phyloP scores from a whole-genome alignment of 306 rosid species.

The Erythrophleum fordii region DNA sequence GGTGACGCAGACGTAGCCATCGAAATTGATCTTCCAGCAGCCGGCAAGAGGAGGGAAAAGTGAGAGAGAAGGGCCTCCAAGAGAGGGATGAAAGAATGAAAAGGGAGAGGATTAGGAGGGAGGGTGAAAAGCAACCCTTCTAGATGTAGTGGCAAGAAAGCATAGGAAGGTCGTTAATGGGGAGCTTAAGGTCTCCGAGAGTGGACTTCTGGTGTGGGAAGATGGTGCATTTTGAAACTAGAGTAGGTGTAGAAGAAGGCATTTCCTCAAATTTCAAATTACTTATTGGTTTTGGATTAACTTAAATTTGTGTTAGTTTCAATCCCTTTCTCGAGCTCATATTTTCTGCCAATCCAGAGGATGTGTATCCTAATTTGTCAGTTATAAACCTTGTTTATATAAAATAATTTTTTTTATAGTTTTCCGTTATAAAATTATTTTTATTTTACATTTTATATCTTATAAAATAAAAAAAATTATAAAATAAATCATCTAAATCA shows the following conservation, averaged over 20 bases:
- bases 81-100: constrained; percentile 44
- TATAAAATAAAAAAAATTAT: too few relatives aligned
- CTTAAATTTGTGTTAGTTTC: not conserved
- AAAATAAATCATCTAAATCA: too few relatives aligned
- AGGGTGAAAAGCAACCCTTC: constrained; percentile 71
- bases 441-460: too few relatives aligned
- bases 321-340: too few relatives aligned
- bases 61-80: constrained; percentile 54
- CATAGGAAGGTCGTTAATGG: constrained; percentile 87
- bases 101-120: constrained; percentile 48
- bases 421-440: too few relatives aligned
- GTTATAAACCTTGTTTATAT: too few relatives aligned
- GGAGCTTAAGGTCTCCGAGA: constrained; percentile 56
- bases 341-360: too few relatives aligned
- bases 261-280: not conserved
- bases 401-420: too few relatives aligned
- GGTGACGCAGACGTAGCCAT: constrained; percentile 60
- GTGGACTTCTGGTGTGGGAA: constrained; percentile 59
- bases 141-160: constrained; percentile 80
- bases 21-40: constrained; percentile 47
- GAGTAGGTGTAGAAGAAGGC: constrained; percentile 23
- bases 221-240: too few relatives aligned
- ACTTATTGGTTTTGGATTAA: not conserved
- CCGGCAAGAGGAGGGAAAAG: constrained; percentile 81
- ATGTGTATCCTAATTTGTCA: too few relatives aligned